Percentiles rank a stretch among this genome's conserved stretches.
These are phyloP conservation scores for Filobasidium wieringae DNA, from an alignment of 768 basidiomycete genomes.

Conservation along the genomic window DNA sequence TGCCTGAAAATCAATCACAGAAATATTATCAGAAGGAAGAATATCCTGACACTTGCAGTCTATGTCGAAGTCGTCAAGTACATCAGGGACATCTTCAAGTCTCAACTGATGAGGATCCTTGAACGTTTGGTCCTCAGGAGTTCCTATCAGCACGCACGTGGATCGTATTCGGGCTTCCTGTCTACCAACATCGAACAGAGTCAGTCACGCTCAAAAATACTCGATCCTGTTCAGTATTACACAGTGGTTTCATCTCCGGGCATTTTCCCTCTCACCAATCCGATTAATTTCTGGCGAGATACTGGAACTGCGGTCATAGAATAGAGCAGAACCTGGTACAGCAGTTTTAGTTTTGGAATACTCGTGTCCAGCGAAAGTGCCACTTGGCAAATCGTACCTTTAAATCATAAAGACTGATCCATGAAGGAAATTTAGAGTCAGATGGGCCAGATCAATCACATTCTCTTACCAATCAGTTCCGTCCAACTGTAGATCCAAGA, in stretches of 20 bases:
- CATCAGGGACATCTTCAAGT: constrained; percentile 7
- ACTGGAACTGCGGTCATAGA: constrained; percentile 64
- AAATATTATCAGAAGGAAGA: neutral
- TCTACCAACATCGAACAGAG: neutral
- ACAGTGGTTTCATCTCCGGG: constrained; percentile 63
- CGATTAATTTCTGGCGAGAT: constrained; percentile 77
- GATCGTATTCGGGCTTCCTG: constrained; percentile 42
- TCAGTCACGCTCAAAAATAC: neutral
- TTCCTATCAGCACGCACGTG: constrained; percentile 76
- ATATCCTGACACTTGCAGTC: constrained; percentile 41
- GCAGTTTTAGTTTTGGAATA: neutral
- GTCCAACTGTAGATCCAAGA: neutral
- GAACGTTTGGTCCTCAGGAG: constrained; percentile 71
- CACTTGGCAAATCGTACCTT: neutral
- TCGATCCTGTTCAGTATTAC: constrained; percentile 32
- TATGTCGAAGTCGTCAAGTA: constrained; percentile 66
- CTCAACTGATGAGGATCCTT: constrained; percentile 59
- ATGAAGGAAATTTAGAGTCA: neutral
- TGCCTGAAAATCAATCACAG: too few species aligned
- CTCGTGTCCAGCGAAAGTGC: neutral
- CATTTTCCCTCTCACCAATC: constrained; percentile 69
- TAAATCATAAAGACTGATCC: neutral
- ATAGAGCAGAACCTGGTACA: constrained; percentile 51
- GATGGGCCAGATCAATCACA: neutral
- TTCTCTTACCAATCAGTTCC: neutral